A percentile compares a stretch with the other conserved stretches of the same genome.
Conservation (phyloP, 768 basidiomycete species). For the Mycena crocata region DNA sequence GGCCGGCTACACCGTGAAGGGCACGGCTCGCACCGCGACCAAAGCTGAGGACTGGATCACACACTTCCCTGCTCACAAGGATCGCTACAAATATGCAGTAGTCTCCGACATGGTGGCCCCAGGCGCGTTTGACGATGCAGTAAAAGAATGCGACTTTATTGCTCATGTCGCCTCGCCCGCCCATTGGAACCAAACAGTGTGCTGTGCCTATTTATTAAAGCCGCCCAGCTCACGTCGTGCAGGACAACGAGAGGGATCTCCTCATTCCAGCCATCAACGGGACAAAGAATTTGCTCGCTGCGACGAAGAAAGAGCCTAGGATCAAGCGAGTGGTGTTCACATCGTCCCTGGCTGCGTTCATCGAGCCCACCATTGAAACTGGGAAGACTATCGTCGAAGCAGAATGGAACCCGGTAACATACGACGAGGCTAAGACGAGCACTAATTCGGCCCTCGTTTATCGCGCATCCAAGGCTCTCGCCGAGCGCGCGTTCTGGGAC, state of each 20-base stretch:
- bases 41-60: constrained; percentile 57
- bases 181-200: constrained; percentile 38
- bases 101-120: constrained; percentile 53
- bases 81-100: constrained; percentile 50
- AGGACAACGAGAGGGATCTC: constrained; percentile 23
- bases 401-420: constrained; percentile 37
- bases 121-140: constrained; percentile 57
- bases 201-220: neutral
- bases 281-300: constrained; percentile 45
- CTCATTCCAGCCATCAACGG: constrained; percentile 32
- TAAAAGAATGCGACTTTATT: constrained; percentile 58
- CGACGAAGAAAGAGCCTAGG: constrained; percentile 50
- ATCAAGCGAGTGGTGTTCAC: constrained; percentile 60
- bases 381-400: constrained; percentile 22
- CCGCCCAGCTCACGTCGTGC: neutral
- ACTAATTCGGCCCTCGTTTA: constrained; percentile 23
- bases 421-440: constrained; percentile 31
- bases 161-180: constrained; percentile 43
- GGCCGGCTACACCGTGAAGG: constrained; percentile 48
- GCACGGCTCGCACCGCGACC: constrained; percentile 51
- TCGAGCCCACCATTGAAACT: constrained; percentile 23
- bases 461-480: constrained; percentile 34
- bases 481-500: constrained; percentile 38
- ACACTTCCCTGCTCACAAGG: constrained; percentile 45
- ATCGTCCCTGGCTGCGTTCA: constrained; percentile 43